These are phyloP conservation scores for Phycomyces nitens DNA, from an alignment of 192 early-diverging fungal genomes.

Conservation along the genomic window DNA sequence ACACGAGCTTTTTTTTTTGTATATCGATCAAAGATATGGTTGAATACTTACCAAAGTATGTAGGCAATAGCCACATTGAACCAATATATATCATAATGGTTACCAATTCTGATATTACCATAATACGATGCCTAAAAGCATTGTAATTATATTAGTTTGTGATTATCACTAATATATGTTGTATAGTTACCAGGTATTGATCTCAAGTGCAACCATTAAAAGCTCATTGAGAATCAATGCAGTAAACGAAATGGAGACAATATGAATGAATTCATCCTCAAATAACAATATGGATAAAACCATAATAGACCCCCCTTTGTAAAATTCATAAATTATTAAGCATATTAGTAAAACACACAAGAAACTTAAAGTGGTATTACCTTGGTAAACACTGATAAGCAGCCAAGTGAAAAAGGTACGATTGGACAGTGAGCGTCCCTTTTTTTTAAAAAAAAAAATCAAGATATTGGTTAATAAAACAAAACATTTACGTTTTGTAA, in stretches of 20 bases:
- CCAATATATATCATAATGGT: constrained; percentile 81
- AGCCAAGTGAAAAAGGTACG: constrained; percentile 96
- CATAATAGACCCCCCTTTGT: constrained; percentile 84
- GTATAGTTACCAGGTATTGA: constrained; percentile 80
- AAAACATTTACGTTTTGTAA: background rate
- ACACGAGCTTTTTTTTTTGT: no score
- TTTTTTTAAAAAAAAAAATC: constrained; percentile 9
- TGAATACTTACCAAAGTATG: constrained; percentile 77
- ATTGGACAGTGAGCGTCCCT: constrained; percentile 86
- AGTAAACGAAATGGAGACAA: constrained; percentile 94
- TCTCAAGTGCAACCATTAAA: constrained; percentile 94
- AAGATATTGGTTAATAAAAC: no score
- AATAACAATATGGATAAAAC: constrained; percentile 91
- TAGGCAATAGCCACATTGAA: constrained; percentile 87
- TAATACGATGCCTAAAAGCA: constrained; percentile 66
- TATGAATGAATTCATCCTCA: constrained; percentile 93
- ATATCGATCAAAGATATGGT: background rate
- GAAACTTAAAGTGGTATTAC: constrained; percentile 59
- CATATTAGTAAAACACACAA: no score
- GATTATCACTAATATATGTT: background rate
- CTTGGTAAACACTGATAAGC: constrained; percentile 96
- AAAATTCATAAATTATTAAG: constrained; percentile 60
- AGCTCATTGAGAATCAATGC: constrained; percentile 93
- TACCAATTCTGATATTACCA: constrained; percentile 81
- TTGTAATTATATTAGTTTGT: background rate